phyloP scores from a whole-genome alignment of 2,329 filamentous ascomycete genomes.

The Colletotrichum siamense region DNA sequence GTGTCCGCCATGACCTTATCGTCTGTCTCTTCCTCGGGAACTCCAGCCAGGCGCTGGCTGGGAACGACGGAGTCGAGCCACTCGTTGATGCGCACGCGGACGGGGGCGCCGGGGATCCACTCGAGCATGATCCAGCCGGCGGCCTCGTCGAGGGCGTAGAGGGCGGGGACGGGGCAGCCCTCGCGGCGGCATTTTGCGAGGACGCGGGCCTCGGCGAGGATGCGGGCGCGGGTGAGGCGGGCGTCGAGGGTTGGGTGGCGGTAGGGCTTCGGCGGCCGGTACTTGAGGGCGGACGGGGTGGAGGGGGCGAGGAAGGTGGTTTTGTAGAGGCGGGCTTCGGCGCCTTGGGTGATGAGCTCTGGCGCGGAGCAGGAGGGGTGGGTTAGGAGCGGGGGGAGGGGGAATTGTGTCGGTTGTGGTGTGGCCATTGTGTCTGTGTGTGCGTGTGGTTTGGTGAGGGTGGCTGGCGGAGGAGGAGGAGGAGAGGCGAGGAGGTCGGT shows the following conservation, averaged over 20 bases:
- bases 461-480: no score
- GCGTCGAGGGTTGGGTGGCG: slow-evolving; percentile 88
- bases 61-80: slow-evolving; percentile 57
- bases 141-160: slow-evolving; percentile 71
- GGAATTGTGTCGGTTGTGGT: slow-evolving; percentile 32
- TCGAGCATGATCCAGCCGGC: slow-evolving; percentile 82
- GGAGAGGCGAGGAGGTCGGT: neutral
- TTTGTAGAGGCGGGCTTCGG: slow-evolving; percentile 92
- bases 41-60: neutral
- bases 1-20: slow-evolving; percentile 31
- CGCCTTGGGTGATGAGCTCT: slow-evolving; percentile 85
- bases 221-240: slow-evolving; percentile 83
- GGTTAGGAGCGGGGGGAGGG: slow-evolving; percentile 70
- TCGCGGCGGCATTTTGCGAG: slow-evolving; percentile 79
- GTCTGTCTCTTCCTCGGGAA: neutral
- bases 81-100: slow-evolving; percentile 72
- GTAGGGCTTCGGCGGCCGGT: slow-evolving; percentile 90
- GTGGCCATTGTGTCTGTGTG: neutral
- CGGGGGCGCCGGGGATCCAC: slow-evolving; percentile 78
- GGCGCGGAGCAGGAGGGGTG: slow-evolving; percentile 65
- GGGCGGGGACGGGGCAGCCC: slow-evolving; percentile 80
- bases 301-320: slow-evolving; percentile 76
- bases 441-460: neutral
- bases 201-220: slow-evolving; percentile 88
- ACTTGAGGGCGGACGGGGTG: slow-evolving; percentile 81